Evolutionary conservation across 441 rosid genomes (phyloP), one percentile per base, ranked within the genome.

Genomic region (Populus hybrid): DNA sequence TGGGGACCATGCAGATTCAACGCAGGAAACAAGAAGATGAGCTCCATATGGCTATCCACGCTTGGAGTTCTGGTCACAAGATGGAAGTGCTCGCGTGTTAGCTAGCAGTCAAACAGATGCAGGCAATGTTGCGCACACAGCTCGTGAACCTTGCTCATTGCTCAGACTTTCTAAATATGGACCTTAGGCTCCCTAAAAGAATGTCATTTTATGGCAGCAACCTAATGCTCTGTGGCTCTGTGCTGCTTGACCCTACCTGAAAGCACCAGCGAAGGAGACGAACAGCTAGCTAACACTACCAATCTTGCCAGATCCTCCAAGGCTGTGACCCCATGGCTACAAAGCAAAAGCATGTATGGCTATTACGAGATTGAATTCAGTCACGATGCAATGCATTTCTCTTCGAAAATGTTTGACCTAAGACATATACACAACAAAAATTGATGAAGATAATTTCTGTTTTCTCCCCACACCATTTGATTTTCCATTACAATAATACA

Each of bases 401-500:
- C 32, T 26, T 24, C 12, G 9, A 53, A 53, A 53, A 18, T 30
- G 30, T 72, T 9, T 10, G 63, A 57, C 63, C 63, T 57, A 0
- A 0, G 9, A 7, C 23, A 57, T 19, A 19, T 38, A 38, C 42
- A 19, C 2, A 50, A 19, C 2, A 57, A 57, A 7, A 57, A 57
- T 57, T 34, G 9, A 67, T 24, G 36, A 69, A 72, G 42, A 59
- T 18, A 68, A 32, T 32, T 68, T 18, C 14, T 24, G 6, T 35
- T 8, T 35, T 64, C 46, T 40, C 36, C 34, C 50, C 32, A 16
- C 79, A 34, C 69, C 34, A n/a, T 30, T 8, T 21, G 8, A n/a
- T 72, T 42, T 65, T 72, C 18, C 34, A 12, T 57, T 70, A 35
- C 42, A 73, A 50, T 57, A 35, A 46, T 12, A 79, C 70, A 69